phyloP scores from a whole-genome alignment of 495 filamentous ascomycete genomes.

The Pyrenula aspistea region DNA sequence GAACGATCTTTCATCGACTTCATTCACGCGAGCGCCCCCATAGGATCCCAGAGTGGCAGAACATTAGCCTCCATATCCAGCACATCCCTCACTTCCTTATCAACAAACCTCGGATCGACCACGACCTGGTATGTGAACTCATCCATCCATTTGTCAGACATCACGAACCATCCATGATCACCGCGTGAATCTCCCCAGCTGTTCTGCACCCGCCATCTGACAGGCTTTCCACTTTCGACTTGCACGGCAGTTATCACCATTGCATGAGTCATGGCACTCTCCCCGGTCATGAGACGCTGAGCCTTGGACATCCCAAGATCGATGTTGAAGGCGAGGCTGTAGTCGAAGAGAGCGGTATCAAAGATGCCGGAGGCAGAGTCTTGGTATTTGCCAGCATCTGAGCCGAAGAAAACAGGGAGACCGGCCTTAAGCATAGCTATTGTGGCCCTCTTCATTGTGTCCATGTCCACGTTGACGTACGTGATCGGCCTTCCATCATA shows the following conservation, averaged over 20 bases:
- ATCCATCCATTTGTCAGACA: constrained; percentile 80
- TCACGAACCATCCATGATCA: constrained; percentile 71
- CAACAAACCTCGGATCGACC: constrained; percentile 61
- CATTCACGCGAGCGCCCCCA: constrained; percentile 71
- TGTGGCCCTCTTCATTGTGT: constrained; percentile 55
- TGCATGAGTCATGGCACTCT: constrained; percentile 76
- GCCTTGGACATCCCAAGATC: constrained; percentile 60
- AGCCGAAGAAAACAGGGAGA: constrained; percentile 77
- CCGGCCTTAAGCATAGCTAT: constrained; percentile 65
- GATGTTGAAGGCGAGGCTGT: constrained; percentile 68
- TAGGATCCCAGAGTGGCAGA: constrained; percentile 76
- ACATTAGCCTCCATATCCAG: constrained; percentile 55
- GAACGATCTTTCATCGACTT: too few relatives aligned
- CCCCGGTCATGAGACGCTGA: constrained; percentile 53
- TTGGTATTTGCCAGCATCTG: constrained; percentile 73
- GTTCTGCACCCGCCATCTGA: constrained; percentile 79
- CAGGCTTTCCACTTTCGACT: constrained; percentile 47
- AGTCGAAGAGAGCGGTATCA: constrained; percentile 61
- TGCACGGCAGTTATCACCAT: constrained; percentile 86
- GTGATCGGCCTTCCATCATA: constrained; percentile 55
- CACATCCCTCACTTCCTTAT: constrained; percentile 52
- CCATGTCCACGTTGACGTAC: constrained; percentile 74
- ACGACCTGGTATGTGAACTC: constrained; percentile 81
- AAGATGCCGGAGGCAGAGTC: constrained; percentile 56
- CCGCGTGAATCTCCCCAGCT: constrained; percentile 60